Percentiles rank a stretch among this genome's conserved stretches.
These are phyloP conservation scores for Aegilops bicornis DNA, from an alignment of 176 grass and related monocot genomes.

Conservation along the genomic window DNA sequence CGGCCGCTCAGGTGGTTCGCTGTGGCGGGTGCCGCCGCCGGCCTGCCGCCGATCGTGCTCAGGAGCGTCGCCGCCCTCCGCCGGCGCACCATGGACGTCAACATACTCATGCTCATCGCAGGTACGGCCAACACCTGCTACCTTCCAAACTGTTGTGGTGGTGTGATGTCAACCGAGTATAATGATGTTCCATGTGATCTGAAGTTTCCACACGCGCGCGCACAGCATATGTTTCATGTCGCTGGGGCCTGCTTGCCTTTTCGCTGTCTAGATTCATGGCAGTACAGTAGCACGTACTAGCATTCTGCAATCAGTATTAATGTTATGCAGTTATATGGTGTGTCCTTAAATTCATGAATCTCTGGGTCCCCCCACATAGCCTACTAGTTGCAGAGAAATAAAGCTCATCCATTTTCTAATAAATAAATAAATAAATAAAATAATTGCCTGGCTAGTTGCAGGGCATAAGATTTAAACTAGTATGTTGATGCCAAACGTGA, in stretches of 20 bases:
- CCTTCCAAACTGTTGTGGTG: too few species aligned
- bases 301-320: neutral
- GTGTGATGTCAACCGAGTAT: too few species aligned
- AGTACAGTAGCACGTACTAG: too few species aligned
- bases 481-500: too few species aligned
- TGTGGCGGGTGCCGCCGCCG: constrained; percentile 39
- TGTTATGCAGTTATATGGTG: neutral
- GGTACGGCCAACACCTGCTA: constrained; percentile 24
- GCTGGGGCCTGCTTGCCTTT: neutral
- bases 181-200: neutral
- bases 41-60: constrained; percentile 45
- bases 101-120: constrained; percentile 97
- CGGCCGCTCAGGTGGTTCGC: constrained; percentile 80
- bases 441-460: neutral
- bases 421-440: too few species aligned
- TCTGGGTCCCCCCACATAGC: neutral
- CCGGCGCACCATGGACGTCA: constrained; percentile 78
- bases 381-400: neutral
- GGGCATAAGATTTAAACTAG: too few species aligned
- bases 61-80: constrained; percentile 57
- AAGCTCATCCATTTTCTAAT: too few species aligned
- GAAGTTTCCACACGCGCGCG: neutral
- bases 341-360: neutral
- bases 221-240: neutral
- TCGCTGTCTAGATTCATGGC: neutral